phyloP scores from a whole-genome alignment of 2,329 filamentous ascomycete species.

The Alternaria conjuncta region DNA sequence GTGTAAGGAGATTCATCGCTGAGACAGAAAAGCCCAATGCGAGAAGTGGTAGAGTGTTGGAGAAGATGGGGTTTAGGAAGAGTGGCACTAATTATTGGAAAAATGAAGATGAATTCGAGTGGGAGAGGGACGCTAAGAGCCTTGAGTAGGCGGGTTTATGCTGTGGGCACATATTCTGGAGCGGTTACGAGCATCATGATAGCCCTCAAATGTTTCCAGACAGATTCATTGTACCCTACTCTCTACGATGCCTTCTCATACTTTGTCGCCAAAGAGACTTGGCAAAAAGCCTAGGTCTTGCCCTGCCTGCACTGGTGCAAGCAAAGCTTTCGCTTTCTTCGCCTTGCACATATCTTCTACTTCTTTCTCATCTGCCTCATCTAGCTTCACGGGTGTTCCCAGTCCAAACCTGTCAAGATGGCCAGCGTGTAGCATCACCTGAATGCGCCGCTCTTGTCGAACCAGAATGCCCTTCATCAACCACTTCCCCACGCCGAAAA shows the following conservation, averaged over 20 bases:
- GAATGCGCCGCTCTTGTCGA: background rate
- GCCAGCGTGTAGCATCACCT: background rate
- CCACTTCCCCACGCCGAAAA: no score
- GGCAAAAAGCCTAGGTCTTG: no score
- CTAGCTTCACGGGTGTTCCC: no score
- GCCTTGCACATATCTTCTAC: no score
- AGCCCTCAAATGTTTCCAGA: background rate
- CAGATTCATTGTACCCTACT: background rate
- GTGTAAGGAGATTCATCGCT: constrained; percentile 24
- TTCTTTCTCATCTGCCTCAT: no score
- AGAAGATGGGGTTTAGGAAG: constrained; percentile 33
- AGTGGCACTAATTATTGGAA: constrained; percentile 23
- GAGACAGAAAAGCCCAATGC: constrained; percentile 30
- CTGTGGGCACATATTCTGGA: background rate
- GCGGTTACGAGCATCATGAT: background rate
- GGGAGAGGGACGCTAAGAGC: constrained; percentile 9
- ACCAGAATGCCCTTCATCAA: background rate
- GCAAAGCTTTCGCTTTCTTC: no score
- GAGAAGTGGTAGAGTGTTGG: constrained; percentile 30
- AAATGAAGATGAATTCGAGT: constrained; percentile 19
- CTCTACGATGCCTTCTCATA: no score
- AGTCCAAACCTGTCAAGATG: no score
- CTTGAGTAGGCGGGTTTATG: background rate
- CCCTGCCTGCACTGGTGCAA: no score
- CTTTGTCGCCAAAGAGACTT: no score